These are phyloP conservation scores for Arabidopsis thaliana DNA, from an alignment of 345 rosid species.

Conservation along the genomic window DNA sequence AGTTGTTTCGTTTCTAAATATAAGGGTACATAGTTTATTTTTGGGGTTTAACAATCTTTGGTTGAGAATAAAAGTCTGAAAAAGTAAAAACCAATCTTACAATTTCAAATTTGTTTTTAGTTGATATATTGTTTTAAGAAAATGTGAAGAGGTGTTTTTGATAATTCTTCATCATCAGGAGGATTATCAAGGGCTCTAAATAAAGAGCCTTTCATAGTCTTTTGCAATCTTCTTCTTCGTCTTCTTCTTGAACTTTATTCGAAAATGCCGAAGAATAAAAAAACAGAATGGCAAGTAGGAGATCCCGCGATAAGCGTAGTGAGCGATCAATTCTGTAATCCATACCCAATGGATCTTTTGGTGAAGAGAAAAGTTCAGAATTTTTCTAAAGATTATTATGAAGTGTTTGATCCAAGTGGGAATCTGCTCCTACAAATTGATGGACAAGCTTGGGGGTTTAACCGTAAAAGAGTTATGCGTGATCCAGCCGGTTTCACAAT, in stretches of 20 bases:
- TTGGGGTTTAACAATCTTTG: constrained; percentile 31
- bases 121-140: constrained; percentile 27
- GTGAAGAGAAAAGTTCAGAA: constrained; percentile 65
- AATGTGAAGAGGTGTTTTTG: constrained; percentile 31
- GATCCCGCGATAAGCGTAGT: constrained; percentile 56
- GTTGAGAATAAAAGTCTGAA: constrained; percentile 29
- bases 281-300: constrained; percentile 49
- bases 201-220: constrained; percentile 42
- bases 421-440: constrained; percentile 71
- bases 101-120: constrained; percentile 17
- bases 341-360: constrained; percentile 59
- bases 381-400: constrained; percentile 50
- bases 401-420: constrained; percentile 63
- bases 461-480: constrained; percentile 58
- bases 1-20: constrained; percentile 38
- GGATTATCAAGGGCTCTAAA: constrained; percentile 40
- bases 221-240: not conserved
- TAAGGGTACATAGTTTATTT: constrained; percentile 35
- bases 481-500: constrained; percentile 78
- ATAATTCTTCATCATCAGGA: constrained; percentile 34
- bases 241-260: constrained; percentile 16
- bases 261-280: constrained; percentile 43
- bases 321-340: constrained; percentile 64
- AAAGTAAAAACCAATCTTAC: constrained; percentile 27
- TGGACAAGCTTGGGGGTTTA: constrained; percentile 64